Conservation (phyloP, 2,329 filamentous ascomycete genomes). For the Leptosphaerulina australis region DNA sequence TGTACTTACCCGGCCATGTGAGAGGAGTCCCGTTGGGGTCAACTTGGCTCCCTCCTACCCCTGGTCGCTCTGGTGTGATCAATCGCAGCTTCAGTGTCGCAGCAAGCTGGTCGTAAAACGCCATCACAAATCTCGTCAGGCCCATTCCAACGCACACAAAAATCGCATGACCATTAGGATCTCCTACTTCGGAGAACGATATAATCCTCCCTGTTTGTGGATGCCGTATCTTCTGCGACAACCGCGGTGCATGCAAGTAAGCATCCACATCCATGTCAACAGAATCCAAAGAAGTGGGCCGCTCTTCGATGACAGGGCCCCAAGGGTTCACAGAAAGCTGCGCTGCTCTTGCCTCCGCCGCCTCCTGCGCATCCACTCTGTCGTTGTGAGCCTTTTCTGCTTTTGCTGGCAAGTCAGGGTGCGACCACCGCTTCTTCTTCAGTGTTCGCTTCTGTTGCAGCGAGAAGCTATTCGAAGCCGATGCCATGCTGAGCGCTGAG, state of each 20-base stretch:
- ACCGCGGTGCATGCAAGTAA: conserved; percentile 79
- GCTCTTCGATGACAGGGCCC: conserved; percentile 65
- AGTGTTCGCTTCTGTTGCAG: conserved; percentile 37
- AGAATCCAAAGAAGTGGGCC: conserved; percentile 80
- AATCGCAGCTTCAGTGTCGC: conserved; percentile 84
- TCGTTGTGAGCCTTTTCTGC: conserved; percentile 47
- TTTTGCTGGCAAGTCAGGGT: conserved; percentile 50
- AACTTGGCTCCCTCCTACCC: conserved; percentile 88
- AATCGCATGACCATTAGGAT: conserved; percentile 87
- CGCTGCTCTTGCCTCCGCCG: conserved; percentile 22
- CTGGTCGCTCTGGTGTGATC: conserved; percentile 92
- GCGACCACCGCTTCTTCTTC: conserved; percentile 49
- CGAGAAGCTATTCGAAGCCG: conserved; percentile 37
- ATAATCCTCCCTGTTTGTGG: conserved; percentile 86
- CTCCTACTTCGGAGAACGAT: conserved; percentile 95
- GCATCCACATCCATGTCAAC: conserved; percentile 86
- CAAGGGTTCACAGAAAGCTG: conserved; percentile 6
- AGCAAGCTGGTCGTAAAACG: conserved; percentile 96
- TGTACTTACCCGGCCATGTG: conserved; percentile 81
- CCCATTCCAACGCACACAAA: conserved; percentile 99
- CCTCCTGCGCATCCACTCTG: conserved; percentile 33
- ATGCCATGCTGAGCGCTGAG: conserved; percentile 34
- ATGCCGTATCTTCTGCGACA: conserved; percentile 87
- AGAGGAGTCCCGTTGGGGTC: conserved; percentile 86
- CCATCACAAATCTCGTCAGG: conserved; percentile 90